These are phyloP conservation scores for Fusarium pilosicola DNA, from an alignment of 2,329 filamentous ascomycete species.

Conservation along the genomic window DNA sequence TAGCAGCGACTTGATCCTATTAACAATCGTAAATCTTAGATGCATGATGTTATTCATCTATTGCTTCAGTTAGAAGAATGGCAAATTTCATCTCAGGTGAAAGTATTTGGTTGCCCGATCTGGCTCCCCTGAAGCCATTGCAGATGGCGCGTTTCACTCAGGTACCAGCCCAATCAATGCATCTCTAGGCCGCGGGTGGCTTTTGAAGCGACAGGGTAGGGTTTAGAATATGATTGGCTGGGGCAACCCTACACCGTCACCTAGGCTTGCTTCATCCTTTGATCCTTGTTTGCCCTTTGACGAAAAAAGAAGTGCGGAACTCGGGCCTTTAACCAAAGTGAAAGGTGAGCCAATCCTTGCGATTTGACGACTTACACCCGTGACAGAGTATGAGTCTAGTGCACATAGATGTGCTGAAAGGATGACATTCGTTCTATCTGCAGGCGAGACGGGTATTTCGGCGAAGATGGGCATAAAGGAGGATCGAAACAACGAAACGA, in stretches of 20 bases:
- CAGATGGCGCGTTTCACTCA: conserved; percentile 40
- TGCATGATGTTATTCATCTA: conserved; percentile 6
- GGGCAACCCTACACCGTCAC: conserved; percentile 23
- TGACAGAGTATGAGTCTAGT: conserved; percentile 12
- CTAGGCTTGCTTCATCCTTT: conserved; percentile 22
- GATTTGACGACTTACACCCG: conserved; percentile 24
- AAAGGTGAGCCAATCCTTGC: conserved; percentile 27
- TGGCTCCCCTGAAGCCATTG: conserved; percentile 26
- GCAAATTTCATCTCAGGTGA: background rate
- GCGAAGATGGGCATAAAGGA: background rate
- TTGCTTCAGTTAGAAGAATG: conserved; percentile 1
- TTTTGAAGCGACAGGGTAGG: conserved; percentile 28
- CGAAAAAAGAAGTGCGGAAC: conserved; percentile 1
- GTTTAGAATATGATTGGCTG: conserved; percentile 29
- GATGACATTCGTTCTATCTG: conserved; percentile 9
- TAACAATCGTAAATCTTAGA: background rate
- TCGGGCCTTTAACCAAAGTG: conserved; percentile 6
- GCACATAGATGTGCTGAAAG: background rate
- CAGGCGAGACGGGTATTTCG: conserved; percentile 2
- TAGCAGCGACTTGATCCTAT: background rate
- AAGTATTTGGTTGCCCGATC: conserved; percentile 1
- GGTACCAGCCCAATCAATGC: conserved; percentile 38
- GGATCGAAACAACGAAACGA: background rate
- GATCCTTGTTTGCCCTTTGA: background rate
- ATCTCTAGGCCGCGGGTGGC: conserved; percentile 27